Percentiles rank a stretch among this genome's conserved stretches.
Conservation (phyloP, 2,329 filamentous ascomycete species). For the Claviceps sp. region DNA sequence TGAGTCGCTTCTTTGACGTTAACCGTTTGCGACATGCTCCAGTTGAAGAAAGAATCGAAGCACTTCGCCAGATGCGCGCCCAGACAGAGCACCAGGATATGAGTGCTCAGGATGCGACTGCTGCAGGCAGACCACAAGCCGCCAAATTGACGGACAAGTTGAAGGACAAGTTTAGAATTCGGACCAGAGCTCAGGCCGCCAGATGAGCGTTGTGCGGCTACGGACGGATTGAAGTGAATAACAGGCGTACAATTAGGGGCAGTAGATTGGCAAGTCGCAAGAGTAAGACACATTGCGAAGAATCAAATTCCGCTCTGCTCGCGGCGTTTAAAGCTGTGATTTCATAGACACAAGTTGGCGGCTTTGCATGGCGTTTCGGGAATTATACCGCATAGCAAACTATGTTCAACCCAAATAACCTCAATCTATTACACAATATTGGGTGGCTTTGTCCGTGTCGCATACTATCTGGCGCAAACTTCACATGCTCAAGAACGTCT, state of each 20-base stretch:
- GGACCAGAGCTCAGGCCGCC: conserved; percentile 29
- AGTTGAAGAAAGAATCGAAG: conserved; percentile 48
- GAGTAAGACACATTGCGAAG: neutral
- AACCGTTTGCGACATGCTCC: conserved; percentile 44
- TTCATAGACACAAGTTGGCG: neutral
- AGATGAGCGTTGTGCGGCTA: neutral
- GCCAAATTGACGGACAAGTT: conserved; percentile 34
- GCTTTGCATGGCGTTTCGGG: neutral
- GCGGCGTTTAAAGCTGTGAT: neutral
- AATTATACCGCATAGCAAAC: neutral
- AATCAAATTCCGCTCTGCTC: neutral
- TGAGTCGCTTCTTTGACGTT: conserved; percentile 42
- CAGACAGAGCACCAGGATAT: conserved; percentile 12
- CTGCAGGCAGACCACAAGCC: conserved; percentile 25
- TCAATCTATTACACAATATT: neutral
- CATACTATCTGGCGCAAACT: neutral
- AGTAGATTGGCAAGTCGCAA: neutral
- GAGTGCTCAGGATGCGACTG: conserved; percentile 13
- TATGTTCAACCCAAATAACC: neutral
- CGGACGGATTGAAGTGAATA: neutral
- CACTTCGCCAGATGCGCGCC: conserved; percentile 32
- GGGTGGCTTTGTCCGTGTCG: neutral
- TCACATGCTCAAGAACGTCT: neutral
- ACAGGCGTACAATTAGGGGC: neutral
- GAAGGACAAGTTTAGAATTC: conserved; percentile 39